phyloP scores from a whole-genome alignment of 1,284 basidiomycete genomes.

The Coniferiporia weirii region DNA sequence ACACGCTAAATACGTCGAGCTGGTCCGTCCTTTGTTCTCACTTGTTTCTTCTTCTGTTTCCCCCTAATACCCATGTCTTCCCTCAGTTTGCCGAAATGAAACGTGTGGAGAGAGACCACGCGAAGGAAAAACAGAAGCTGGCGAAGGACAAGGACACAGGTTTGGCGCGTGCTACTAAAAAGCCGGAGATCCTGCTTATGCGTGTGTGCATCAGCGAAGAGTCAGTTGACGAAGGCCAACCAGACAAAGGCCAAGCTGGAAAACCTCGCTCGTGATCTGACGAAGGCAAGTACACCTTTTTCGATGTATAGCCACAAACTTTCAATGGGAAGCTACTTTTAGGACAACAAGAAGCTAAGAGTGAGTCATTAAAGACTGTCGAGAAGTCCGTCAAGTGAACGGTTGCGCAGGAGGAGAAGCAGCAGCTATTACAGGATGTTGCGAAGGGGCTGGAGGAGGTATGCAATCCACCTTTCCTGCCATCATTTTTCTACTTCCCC shows the following conservation, averaged over 20 bases:
- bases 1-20: slow-evolving; percentile 77
- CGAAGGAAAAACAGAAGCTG: slow-evolving; percentile 83
- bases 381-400: neutral
- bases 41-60: slow-evolving; percentile 10
- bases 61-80: slow-evolving; percentile 2
- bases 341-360: slow-evolving; percentile 82
- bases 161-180: slow-evolving; percentile 30
- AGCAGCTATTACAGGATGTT: slow-evolving; percentile 68
- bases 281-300: slow-evolving; percentile 52
- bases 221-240: slow-evolving; percentile 77
- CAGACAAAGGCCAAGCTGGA: slow-evolving; percentile 85
- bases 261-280: slow-evolving; percentile 75
- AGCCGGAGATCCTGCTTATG: slow-evolving; percentile 17
- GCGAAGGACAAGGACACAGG: slow-evolving; percentile 83
- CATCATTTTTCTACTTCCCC: neutral
- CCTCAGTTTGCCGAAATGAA: slow-evolving; percentile 77
- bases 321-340: neutral
- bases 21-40: slow-evolving; percentile 43
- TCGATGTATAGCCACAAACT: no score
- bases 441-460: slow-evolving; percentile 81
- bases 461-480: slow-evolving; percentile 16
- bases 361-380: slow-evolving; percentile 36
- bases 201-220: slow-evolving; percentile 51
- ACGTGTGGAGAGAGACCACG: slow-evolving; percentile 74
- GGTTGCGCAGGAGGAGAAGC: slow-evolving; percentile 67